Evolutionary conservation across 179 eudicot species (phyloP).

Genomic region (Beta corolliflora): DNA sequence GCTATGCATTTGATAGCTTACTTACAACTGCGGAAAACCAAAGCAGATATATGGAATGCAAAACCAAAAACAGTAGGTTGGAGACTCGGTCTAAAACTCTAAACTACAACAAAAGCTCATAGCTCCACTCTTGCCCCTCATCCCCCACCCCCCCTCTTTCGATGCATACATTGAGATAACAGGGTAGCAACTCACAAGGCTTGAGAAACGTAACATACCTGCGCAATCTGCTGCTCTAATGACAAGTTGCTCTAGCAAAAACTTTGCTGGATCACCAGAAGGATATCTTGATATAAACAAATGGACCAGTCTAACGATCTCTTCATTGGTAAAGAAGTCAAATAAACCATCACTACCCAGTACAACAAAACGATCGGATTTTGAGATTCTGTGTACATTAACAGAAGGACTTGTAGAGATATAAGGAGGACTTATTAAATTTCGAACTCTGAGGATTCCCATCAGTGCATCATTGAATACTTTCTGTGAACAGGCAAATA

Average conservation of each 20-base stretch:
- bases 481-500: slow-evolving; percentile 52
- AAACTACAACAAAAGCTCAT: neutral
- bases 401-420: slow-evolving; percentile 65
- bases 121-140: too few species aligned
- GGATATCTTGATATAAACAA: slow-evolving; percentile 56
- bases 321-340: slow-evolving; percentile 91
- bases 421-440: slow-evolving; percentile 88
- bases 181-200: neutral
- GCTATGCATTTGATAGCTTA: neutral
- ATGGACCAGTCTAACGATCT: slow-evolving; percentile 63
- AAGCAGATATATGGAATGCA: neutral
- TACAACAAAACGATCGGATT: slow-evolving; percentile 73
- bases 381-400: slow-evolving; percentile 64
- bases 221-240: slow-evolving; percentile 84
- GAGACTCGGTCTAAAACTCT: neutral
- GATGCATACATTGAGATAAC: neutral
- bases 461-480: slow-evolving; percentile 85
- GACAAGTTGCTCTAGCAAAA: slow-evolving; percentile 76
- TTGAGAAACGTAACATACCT: slow-evolving; percentile 39
- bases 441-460: slow-evolving; percentile 91
- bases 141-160: neutral
- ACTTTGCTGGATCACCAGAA: slow-evolving; percentile 87
- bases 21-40: neutral
- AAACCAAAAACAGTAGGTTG: neutral
- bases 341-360: slow-evolving; percentile 95